Conservation (phyloP, 305 asterid species). For the Fraxinus latifolia region DNA sequence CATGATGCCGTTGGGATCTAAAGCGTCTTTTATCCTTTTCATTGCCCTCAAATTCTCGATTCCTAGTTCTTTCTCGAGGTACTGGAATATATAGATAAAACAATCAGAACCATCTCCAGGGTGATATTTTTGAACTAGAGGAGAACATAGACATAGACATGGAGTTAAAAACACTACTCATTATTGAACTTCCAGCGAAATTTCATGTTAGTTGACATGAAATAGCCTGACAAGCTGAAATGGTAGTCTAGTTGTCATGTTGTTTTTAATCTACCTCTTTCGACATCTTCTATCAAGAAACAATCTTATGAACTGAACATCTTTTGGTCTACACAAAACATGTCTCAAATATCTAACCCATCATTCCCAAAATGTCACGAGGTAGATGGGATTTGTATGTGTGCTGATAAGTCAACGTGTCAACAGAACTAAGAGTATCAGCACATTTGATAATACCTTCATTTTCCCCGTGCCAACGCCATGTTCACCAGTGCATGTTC, state of each 20-base stretch:
- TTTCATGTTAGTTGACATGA: background rate
- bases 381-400: background rate
- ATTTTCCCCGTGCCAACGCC: slow-evolving; percentile 97
- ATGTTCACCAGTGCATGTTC: slow-evolving; percentile 98
- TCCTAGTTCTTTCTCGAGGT: slow-evolving; percentile 90
- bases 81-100: slow-evolving; percentile 41
- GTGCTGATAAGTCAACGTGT: background rate
- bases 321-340: background rate
- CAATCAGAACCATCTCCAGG: background rate
- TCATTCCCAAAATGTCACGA: background rate
- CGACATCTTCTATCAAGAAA: background rate
- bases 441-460: slow-evolving; percentile 55
- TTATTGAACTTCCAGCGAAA: background rate
- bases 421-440: background rate
- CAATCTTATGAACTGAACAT: background rate
- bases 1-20: slow-evolving; percentile 89
- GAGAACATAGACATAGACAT: background rate
- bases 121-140: background rate
- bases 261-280: background rate
- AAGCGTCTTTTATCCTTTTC: slow-evolving; percentile 79
- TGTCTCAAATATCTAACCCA: background rate
- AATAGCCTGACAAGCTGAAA: background rate
- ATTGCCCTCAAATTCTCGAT: slow-evolving; percentile 84
- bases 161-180: background rate
- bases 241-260: background rate